phyloP scores from a whole-genome alignment of 2,329 filamentous ascomycete genomes.

The Colletotrichum sp. region DNA sequence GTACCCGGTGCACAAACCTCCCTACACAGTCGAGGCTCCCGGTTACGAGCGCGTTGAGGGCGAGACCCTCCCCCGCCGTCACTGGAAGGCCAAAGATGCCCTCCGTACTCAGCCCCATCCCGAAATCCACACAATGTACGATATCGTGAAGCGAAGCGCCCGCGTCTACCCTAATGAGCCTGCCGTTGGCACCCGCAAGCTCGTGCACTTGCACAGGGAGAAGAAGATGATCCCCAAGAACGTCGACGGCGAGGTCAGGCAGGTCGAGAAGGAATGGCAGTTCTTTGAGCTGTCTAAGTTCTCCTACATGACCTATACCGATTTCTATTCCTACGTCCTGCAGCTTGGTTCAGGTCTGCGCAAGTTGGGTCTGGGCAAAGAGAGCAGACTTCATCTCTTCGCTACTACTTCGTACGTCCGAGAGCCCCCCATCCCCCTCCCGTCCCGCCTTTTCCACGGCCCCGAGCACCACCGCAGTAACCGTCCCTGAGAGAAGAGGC shows the following conservation, averaged over 20 bases:
- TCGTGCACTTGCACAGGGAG: conserved; percentile 81
- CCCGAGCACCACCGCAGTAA: not conserved
- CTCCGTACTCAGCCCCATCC: conserved; percentile 69
- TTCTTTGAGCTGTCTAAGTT: conserved; percentile 85
- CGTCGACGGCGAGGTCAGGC: conserved; percentile 76
- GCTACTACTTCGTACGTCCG: conserved; percentile 74
- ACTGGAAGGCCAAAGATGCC: conserved; percentile 72
- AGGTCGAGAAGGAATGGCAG: conserved; percentile 90
- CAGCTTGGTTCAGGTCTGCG: conserved; percentile 75
- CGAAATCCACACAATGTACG: conserved; percentile 77
- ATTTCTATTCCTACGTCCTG: conserved; percentile 75
- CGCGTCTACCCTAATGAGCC: conserved; percentile 65
- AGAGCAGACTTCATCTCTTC: conserved; percentile 70
- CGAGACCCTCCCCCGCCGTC: conserved; percentile 83
- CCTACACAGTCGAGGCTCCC: conserved; percentile 75
- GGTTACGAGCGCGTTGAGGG: conserved; percentile 72
- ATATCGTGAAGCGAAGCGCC: conserved; percentile 75
- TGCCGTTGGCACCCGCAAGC: conserved; percentile 72
- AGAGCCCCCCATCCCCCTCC: not conserved
- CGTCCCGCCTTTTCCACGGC: not conserved
- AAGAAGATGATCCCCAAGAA: conserved; percentile 90
- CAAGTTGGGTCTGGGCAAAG: conserved; percentile 56
- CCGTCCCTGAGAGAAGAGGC: not conserved
- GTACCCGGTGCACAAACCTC: conserved; percentile 68
- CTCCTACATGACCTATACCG: conserved; percentile 76